Base-by-base conservation (phyloP, 2,329 filamentous ascomycete genomes). In the Colletotrichum tabaci region DNA sequence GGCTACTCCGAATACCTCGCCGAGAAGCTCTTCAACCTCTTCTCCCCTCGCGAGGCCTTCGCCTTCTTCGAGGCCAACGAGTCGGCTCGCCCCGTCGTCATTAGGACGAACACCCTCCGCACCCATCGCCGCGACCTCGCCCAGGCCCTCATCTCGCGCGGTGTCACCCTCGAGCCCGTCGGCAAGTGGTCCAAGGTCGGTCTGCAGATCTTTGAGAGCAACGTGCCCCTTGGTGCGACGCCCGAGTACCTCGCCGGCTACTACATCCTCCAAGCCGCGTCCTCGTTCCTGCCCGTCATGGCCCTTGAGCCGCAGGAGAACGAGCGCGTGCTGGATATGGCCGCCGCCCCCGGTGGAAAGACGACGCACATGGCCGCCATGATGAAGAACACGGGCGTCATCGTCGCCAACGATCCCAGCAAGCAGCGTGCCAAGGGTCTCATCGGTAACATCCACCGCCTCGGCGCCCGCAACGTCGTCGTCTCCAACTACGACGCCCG, bases 31-130 rank as follows among this genome's bases (percentile, higher is more conserved):
- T 95, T 95, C 85, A 92, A 93, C 79, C 90, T 99, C 8, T 98
- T 99, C 84, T 91, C 95, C 1, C 94, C 96, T 0, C 92, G 93
- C 77, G 96, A 99, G 84, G 96, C 96, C 0, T 97, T 98, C 77
- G 95, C 95, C 66, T 99, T 99, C 84, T 98, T 99, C 85, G 96
- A 99, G 84, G 96, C 96, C 77, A 99, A 99, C 90, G 96, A 99
- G 84, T 95, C 94, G 38, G 91, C 95, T 16, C 91, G 96, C 62
- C 96, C 96, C 4, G 92, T 99, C 70, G 96, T 99, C 75, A 97
- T 99, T 80, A 92, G 96, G 79, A 98, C 96, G 74, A 99, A 99
- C 84, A 99, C 96, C 10, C 89, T 99, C 71, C 93, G 94, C 76
- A 92, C 90, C 47, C 89, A 91, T 79, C 87, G 90, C 63, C 85